Evolutionary conservation across 208 protist species (phyloP).

Genomic region (Trypanosoma vivax): DNA sequence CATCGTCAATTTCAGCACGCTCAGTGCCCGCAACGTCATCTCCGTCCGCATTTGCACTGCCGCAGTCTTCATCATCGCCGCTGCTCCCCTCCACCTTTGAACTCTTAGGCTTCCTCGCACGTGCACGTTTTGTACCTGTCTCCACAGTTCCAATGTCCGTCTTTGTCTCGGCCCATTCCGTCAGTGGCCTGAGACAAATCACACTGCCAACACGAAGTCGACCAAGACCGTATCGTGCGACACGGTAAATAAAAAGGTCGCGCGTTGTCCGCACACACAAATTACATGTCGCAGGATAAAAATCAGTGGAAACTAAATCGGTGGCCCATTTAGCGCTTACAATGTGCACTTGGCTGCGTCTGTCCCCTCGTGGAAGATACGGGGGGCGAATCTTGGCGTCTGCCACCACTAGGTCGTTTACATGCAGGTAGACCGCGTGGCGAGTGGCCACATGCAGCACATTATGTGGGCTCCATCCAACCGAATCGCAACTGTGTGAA

Average conservation of each 20-base stretch:
- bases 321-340: conserved; percentile 56
- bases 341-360: not conserved
- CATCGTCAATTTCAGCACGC: conserved; percentile 1
- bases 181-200: conserved; percentile 7
- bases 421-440: conserved; percentile 50
- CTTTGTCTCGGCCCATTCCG: not conserved
- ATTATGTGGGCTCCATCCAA: conserved; percentile 80
- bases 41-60: not conserved
- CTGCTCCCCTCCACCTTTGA: not conserved
- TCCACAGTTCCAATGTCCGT: not conserved
- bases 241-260: conserved; percentile 68
- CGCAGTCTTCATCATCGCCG: not conserved
- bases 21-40: not conserved
- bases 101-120: conserved; percentile 4
- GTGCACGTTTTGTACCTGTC: not conserved
- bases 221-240: conserved; percentile 29
- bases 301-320: conserved; percentile 36
- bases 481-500: conserved; percentile 27
- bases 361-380: not conserved
- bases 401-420: conserved; percentile 27
- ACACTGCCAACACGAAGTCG: conserved; percentile 7
- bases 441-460: conserved; percentile 62
- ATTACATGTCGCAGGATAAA: conserved; percentile 53
- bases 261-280: conserved; percentile 60
- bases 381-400: conserved; percentile 18